Base-by-base conservation (phyloP, 2,329 filamentous ascomycete genomes). In the Cercospora nicotianae region DNA sequence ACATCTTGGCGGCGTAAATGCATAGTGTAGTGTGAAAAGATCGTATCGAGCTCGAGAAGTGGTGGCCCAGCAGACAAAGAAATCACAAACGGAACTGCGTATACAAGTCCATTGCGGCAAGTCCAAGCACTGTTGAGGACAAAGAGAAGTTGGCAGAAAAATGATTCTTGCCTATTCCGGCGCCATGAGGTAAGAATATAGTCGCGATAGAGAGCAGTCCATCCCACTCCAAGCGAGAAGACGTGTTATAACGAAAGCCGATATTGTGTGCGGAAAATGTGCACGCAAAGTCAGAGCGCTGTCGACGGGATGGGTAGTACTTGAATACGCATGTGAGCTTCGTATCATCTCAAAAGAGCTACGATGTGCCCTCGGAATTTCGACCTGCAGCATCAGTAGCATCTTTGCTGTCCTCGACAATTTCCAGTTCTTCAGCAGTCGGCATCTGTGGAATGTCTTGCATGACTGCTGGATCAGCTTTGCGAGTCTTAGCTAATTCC, bases 391-490 rank as follows among this genome's bases (percentile, higher is more conserved):
- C 55, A 30, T n/a, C 28, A 23, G 20, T 23, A 16, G 18, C 51
- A 20, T 63, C 45, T 23, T 65, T 51, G n/a, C 30, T 61, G 13
- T 66, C 68, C 12, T 60, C 70, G 20, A 69, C 60, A 76, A 68
- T 77, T 64, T 80, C 79, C 2, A 83, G 77, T 69, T 83, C 82
- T 57, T 82, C 81, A 0, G 82, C 79, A 1, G 78, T 80, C 28
- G 82, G 82, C 12, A 78, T 79, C 45, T 77, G 71, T 1, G 82
- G 82, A 12, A 83, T 74, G 72, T 84, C 80, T 5, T 83, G 81
- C 53, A 84, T 75, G 1, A 84, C 81, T 23, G 81, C 79, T 0
- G 81, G 80, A 67, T 84, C 81, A 51, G 76, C 76, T 26, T 79
- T 77, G 3, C 81, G 75, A 9, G 75, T 73, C 0, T 77, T 73